Conservation (phyloP, 2,329 filamentous ascomycete genomes). For the Teratosphaeria pseudoeucalypti region DNA sequence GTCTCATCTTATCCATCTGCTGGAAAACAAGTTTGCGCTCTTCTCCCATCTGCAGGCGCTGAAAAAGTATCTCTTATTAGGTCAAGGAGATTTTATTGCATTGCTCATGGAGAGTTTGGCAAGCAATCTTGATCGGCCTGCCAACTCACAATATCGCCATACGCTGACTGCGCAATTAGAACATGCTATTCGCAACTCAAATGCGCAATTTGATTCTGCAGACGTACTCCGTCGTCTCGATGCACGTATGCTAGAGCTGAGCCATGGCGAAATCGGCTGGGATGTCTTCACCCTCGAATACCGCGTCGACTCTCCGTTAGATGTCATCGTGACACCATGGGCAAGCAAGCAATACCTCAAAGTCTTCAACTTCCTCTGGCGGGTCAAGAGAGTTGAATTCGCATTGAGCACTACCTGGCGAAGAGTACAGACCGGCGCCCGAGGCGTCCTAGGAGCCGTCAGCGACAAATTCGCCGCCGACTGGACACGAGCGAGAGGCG, state of each 20-base stretch:
- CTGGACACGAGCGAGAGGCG: slow-evolving; percentile 84
- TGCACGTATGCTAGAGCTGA: slow-evolving; percentile 95
- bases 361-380: slow-evolving; percentile 98
- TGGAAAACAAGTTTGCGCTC: slow-evolving; percentile 89
- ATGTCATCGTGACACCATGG: slow-evolving; percentile 94
- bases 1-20: slow-evolving; percentile 83
- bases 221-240: slow-evolving; percentile 88
- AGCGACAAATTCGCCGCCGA: slow-evolving; percentile 52
- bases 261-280: slow-evolving; percentile 95
- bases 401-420: slow-evolving; percentile 85
- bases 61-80: slow-evolving; percentile 88
- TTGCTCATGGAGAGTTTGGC: slow-evolving; percentile 93
- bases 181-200: slow-evolving; percentile 92
- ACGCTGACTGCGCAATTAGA: slow-evolving; percentile 96
- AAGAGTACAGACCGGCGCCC: slow-evolving; percentile 85
- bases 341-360: slow-evolving; percentile 94
- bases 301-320: slow-evolving; percentile 91
- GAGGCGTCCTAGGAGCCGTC: slow-evolving; percentile 75
- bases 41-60: slow-evolving; percentile 86
- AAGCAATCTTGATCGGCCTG: slow-evolving; percentile 83
- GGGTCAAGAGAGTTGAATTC: slow-evolving; percentile 95
- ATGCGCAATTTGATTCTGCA: slow-evolving; percentile 86
- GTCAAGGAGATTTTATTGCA: slow-evolving; percentile 94
- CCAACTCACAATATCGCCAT: slow-evolving; percentile 93
- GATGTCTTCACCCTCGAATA: slow-evolving; percentile 98